phyloP scores from a whole-genome alignment of 768 basidiomycete species.

The Rossbeevera mucosa region DNA sequence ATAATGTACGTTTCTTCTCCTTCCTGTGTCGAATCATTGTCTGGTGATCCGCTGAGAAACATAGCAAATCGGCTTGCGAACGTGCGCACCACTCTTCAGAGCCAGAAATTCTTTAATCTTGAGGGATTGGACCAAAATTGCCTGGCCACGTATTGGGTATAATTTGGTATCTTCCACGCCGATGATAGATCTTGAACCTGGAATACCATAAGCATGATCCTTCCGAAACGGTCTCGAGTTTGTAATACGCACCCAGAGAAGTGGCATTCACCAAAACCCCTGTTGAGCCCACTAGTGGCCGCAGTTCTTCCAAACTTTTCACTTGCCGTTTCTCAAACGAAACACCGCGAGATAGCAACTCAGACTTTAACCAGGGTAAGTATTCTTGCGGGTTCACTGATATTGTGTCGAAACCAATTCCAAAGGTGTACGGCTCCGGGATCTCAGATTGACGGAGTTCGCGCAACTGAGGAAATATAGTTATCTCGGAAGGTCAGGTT shows the following conservation, averaged over 20 bases:
- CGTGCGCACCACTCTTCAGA: constrained; percentile 23
- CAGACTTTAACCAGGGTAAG: constrained; percentile 43
- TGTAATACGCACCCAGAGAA: constrained; percentile 41
- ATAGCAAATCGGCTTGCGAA: neutral
- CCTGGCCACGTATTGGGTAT: constrained; percentile 81
- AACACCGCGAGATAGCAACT: constrained; percentile 38
- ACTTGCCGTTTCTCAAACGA: constrained; percentile 41
- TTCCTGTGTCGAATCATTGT: constrained; percentile 11
- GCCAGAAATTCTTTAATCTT: constrained; percentile 41
- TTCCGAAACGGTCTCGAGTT: neutral
- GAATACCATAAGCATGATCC: neutral
- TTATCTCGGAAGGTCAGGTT: neutral
- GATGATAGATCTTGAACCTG: constrained; percentile 66
- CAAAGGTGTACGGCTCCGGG: constrained; percentile 32
- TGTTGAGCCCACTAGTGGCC: constrained; percentile 32
- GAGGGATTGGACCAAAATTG: constrained; percentile 69
- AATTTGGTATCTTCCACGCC: constrained; percentile 77
- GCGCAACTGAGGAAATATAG: constrained; percentile 27
- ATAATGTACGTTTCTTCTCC: constrained; percentile 53
- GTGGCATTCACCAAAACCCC: constrained; percentile 54
- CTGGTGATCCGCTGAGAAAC: constrained; percentile 6
- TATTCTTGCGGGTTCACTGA: constrained; percentile 50
- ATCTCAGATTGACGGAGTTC: constrained; percentile 32
- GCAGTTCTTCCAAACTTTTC: constrained; percentile 43
- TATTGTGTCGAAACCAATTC: constrained; percentile 43